These are phyloP conservation scores for Luzula sylvatica DNA, from an alignment of 176 grass and related monocot genomes.

Conservation along the genomic window DNA sequence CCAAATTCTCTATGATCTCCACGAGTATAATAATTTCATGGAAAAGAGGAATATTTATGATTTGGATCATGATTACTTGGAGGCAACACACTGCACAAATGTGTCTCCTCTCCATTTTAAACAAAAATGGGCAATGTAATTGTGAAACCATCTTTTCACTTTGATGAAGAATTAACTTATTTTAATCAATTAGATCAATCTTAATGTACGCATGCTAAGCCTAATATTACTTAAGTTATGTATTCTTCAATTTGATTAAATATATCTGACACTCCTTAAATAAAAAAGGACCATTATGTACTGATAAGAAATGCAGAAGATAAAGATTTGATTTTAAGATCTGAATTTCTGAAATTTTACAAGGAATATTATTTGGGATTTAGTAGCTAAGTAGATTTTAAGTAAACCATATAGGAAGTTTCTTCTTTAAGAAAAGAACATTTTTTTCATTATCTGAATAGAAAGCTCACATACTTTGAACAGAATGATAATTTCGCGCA, in stretches of 20 bases:
- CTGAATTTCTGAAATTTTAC: no score
- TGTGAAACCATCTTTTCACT: background rate
- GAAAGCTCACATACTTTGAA: no score
- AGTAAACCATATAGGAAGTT: no score
- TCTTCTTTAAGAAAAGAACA: no score
- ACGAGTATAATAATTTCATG: no score
- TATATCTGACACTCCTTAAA: background rate
- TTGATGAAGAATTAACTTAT: background rate
- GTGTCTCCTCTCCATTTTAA: conserved; percentile 2
- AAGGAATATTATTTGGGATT: no score
- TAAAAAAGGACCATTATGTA: background rate
- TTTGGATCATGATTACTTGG: no score
- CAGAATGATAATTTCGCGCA: no score
- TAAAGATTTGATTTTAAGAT: background rate
- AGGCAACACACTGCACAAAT: no score
- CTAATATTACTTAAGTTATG: background rate
- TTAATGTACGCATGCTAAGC: background rate
- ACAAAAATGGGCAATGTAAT: background rate
- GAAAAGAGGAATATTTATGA: no score
- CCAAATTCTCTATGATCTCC: conserved; percentile 6
- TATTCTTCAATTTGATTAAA: background rate
- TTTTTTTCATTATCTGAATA: no score
- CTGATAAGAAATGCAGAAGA: background rate
- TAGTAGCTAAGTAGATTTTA: no score
- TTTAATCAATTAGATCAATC: background rate